Conservation (phyloP, 176 grass and related monocot species). For the Cenchrus americanus region DNA sequence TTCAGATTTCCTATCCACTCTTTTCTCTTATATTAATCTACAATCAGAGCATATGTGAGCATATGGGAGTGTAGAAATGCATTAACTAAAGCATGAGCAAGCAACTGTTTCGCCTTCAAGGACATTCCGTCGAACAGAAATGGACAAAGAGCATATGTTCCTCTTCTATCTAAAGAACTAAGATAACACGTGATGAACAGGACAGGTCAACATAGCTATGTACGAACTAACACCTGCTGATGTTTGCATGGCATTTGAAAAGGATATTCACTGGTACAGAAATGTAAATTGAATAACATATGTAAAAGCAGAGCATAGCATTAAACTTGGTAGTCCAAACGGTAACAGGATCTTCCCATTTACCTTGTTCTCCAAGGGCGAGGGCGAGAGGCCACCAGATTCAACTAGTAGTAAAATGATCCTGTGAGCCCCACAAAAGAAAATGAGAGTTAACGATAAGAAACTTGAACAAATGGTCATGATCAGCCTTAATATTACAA, state of each 20-base stretch:
- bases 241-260: conserved; percentile 21
- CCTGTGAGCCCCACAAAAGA: conserved; percentile 43
- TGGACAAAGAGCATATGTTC: too few relatives aligned
- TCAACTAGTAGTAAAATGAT: conserved; percentile 88
- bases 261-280: neutral
- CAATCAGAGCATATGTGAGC: too few relatives aligned
- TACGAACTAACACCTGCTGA: too few relatives aligned
- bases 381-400: conserved; percentile 31
- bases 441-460: conserved; percentile 29
- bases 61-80: too few relatives aligned
- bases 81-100: too few relatives aligned
- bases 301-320: conserved; percentile 11
- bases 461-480: conserved; percentile 16
- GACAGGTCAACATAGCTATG: too few relatives aligned
- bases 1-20: too few relatives aligned
- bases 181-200: too few relatives aligned
- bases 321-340: neutral
- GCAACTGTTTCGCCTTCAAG: too few relatives aligned
- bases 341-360: conserved; percentile 22
- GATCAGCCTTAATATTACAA: neutral
- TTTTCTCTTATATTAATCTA: too few relatives aligned
- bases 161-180: too few relatives aligned
- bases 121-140: too few relatives aligned
- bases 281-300: conserved; percentile 17
- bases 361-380: conserved; percentile 51